Percentiles rank a stretch among this genome's conserved stretches.
Evolutionary conservation across 306 rosid species (phyloP).

Genomic region (Ziziphus jujuba): DNA sequence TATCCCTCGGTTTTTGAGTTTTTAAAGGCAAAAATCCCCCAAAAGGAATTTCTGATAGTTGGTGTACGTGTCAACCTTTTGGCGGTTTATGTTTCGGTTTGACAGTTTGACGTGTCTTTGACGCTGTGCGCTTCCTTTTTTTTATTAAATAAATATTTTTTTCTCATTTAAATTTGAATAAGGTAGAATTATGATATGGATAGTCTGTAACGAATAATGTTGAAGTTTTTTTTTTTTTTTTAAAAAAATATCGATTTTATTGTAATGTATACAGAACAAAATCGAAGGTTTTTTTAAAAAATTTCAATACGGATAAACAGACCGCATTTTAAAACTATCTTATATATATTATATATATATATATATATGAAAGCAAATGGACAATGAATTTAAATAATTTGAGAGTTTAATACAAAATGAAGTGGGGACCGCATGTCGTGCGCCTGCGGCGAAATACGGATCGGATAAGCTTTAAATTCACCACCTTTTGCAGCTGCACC

Average conservation of each 20-base stretch:
- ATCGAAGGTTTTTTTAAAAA: too few species aligned
- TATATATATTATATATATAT: too few species aligned
- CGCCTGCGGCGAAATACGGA: conserved; percentile 3
- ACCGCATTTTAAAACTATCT: too few species aligned
- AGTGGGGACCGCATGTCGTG: too few species aligned
- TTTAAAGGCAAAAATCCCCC: conserved; percentile 14
- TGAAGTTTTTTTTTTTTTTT: neutral
- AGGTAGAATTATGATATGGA: too few species aligned
- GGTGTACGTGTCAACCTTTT: conserved; percentile 54
- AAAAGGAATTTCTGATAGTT: conserved; percentile 8
- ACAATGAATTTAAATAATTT: neutral
- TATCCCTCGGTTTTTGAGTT: conserved; percentile 14
- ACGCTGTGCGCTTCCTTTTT: neutral
- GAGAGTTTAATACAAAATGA: neutral
- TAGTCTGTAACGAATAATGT: too few species aligned
- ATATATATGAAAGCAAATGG: too few species aligned
- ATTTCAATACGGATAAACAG: too few species aligned
- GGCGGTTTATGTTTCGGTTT: conserved; percentile 42
- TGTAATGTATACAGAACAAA: too few species aligned
- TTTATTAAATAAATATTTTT: too few species aligned
- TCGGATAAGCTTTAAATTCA: conserved; percentile 4
- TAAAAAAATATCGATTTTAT: too few species aligned
- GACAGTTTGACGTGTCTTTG: conserved; percentile 27
- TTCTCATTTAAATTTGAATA: too few species aligned
- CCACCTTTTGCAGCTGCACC: neutral